Base-by-base conservation (phyloP, 2,329 filamentous ascomycete species). In the Trichophyton simii region DNA sequence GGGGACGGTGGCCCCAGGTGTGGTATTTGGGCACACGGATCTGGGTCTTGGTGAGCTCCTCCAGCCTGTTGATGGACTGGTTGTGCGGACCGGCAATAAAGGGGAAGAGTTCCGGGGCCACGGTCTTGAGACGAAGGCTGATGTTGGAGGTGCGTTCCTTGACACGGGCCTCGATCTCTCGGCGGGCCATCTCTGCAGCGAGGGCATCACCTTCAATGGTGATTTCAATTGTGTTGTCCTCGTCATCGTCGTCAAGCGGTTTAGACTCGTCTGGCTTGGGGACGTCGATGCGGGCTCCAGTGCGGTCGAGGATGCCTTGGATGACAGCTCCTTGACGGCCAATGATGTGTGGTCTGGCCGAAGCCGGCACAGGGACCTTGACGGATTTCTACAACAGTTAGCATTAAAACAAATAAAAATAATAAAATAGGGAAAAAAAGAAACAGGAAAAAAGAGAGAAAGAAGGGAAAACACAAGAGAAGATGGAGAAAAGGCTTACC, bases 101-200 rank as follows among this genome's bases (percentile, higher is more conserved):
- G 59, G 92, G 92, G 76, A 94, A 99, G 75, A 94, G 95, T 72
- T 96, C 91, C 28, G 90, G 83, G 6, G 94, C 91, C 63, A 99
- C 87, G 57, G 86, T 85, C 73, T 87, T 89, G 66, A 99, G 76
- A 68, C 88, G 89, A 62, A 90, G 82, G 76, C 84, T 94, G 70
- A 91, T 83, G 67, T 87, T 92, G 61, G 89, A 87, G 60, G 88
- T 86, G 64, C 90, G 86, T 75, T 96, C 91, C 68, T 87, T 87
- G 61, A 89, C 90, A 71, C 97, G 96, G 69, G 87, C 87, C 69
- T 89, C 81, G 68, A 99, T 94, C 68, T 89, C 87, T 62, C 88
- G 85, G 64, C 85, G 85, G 61, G 94, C 94, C 74, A 90, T 84
- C 66, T 89, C 88, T 59, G 89, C 89, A 61, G 91, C 89, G 63